Conservation (phyloP, 2,329 filamentous ascomycete genomes). For the Phialophora macrospora region DNA sequence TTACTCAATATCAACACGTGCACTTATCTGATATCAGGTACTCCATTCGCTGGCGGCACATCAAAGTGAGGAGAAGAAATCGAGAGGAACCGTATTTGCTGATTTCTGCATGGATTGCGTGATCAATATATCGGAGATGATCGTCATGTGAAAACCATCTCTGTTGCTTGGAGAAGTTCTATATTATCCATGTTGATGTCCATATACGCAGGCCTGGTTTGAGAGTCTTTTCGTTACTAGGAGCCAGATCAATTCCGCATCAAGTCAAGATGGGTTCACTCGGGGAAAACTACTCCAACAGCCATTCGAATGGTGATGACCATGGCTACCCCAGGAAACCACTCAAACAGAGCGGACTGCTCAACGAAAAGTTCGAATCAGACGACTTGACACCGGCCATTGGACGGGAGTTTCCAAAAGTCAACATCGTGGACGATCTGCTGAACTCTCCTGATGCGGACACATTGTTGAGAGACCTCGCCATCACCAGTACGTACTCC, state of each 20-base stretch:
- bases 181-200: neutral
- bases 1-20: neutral
- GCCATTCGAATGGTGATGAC: constrained; percentile 4
- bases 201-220: neutral
- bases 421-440: constrained; percentile 56
- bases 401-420: constrained; percentile 54
- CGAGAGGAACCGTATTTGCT: constrained; percentile 2
- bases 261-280: constrained; percentile 11
- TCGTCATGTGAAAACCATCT: neutral
- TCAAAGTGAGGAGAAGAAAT: constrained; percentile 3
- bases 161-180: neutral
- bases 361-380: constrained; percentile 50
- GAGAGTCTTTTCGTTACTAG: neutral
- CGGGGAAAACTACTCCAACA: constrained; percentile 14
- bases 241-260: neutral
- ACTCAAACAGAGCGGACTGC: constrained; percentile 47
- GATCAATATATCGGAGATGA: constrained; percentile 4
- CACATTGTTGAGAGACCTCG: constrained; percentile 68
- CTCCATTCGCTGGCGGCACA: neutral
- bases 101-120: constrained; percentile 15
- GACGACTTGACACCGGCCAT: constrained; percentile 59
- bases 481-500: constrained; percentile 63
- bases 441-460: constrained; percentile 67
- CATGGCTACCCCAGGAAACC: constrained; percentile 36
- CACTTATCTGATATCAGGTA: constrained; percentile 3